These are phyloP conservation scores for Viridothelium virens DNA, from an alignment of 495 filamentous ascomycete species.

Conservation along the genomic window DNA sequence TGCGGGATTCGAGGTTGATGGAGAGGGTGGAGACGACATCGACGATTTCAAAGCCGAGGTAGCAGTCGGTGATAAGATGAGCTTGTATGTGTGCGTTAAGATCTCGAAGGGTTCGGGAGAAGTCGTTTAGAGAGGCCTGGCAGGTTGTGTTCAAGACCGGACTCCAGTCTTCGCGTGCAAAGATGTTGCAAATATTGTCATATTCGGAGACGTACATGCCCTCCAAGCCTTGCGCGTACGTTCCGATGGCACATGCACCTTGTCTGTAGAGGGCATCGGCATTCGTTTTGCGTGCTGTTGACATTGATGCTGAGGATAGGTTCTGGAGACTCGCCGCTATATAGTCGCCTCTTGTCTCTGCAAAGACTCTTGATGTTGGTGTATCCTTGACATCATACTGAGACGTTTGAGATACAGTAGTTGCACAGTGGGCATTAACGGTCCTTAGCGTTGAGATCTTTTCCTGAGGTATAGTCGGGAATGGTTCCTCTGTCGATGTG, in stretches of 20 bases:
- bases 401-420: conserved; percentile 44
- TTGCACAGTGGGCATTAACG: conserved; percentile 51
- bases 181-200: conserved; percentile 76
- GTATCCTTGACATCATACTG: conserved; percentile 42
- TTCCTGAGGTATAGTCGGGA: conserved; percentile 53
- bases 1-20: conserved; percentile 67
- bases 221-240: conserved; percentile 81
- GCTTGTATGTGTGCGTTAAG: conserved; percentile 80
- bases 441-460: conserved; percentile 50
- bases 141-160: conserved; percentile 69
- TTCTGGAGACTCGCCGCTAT: conserved; percentile 71
- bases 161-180: conserved; percentile 75
- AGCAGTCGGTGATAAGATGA: conserved; percentile 89
- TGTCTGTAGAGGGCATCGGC: conserved; percentile 75
- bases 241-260: conserved; percentile 88
- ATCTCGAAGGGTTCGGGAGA: conserved; percentile 78
- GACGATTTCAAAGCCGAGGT: conserved; percentile 89
- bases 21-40: conserved; percentile 80
- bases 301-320: conserved; percentile 77
- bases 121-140: conserved; percentile 64
- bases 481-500: conserved; percentile 50
- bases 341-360: conserved; percentile 78
- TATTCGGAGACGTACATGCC: conserved; percentile 79
- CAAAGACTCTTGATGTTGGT: conserved; percentile 67
- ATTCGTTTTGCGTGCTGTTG: conserved; percentile 73